Conservation (phyloP, 331 rosid species). For the Acacia concinna region DNA sequence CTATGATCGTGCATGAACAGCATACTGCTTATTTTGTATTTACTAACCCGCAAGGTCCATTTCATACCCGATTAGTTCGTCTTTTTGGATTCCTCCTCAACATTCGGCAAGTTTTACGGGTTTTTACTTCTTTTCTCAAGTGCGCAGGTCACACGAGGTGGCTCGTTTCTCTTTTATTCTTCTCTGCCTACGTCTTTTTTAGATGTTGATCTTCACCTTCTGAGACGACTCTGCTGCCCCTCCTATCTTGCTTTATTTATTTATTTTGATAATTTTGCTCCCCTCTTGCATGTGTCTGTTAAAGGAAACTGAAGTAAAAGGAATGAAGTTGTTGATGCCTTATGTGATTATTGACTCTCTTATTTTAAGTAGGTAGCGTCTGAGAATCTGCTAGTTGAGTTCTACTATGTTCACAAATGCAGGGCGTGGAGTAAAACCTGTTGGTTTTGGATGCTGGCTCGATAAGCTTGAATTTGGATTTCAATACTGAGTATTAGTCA, state of each 20-base stretch:
- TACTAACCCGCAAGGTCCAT: no score
- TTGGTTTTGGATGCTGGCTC: background rate
- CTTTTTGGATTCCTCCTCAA: background rate
- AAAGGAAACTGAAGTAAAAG: background rate
- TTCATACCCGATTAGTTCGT: background rate
- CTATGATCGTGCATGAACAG: background rate
- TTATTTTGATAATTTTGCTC: background rate
- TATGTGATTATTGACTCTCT: background rate
- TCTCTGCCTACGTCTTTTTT: background rate
- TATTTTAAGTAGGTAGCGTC: background rate
- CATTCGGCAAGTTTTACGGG: background rate
- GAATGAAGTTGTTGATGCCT: background rate
- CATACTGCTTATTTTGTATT: background rate
- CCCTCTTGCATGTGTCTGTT: background rate
- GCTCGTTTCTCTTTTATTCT: background rate
- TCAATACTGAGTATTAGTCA: constrained; percentile 25
- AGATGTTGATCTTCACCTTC: background rate
- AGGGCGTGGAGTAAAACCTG: constrained; percentile 21
- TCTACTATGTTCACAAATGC: constrained; percentile 5
- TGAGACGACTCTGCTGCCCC: background rate
- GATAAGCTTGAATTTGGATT: constrained; percentile 24
- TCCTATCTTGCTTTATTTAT: no score
- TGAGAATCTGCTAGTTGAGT: background rate
- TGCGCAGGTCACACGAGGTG: background rate
- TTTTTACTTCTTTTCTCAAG: background rate